Evolutionary conservation across 2,329 filamentous ascomycete species (phyloP).

Genomic region (Claviceps sp.): DNA sequence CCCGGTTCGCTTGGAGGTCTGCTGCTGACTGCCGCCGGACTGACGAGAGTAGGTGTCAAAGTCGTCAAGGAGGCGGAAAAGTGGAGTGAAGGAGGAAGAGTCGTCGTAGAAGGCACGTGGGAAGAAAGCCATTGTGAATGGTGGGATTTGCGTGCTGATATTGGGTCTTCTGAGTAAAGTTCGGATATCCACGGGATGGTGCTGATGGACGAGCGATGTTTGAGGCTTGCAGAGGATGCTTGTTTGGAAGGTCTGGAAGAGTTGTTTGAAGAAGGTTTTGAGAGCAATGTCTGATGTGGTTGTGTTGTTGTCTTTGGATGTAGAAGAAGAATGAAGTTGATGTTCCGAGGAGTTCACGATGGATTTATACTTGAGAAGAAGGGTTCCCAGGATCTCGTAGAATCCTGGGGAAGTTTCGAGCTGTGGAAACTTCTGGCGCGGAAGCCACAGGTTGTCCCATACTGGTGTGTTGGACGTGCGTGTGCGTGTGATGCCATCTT

Average conservation of each 20-base stretch:
- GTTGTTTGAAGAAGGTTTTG: no score
- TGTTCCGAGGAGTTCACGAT: background rate
- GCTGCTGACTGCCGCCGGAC: conserved; percentile 6
- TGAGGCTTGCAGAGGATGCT: conserved; percentile 12
- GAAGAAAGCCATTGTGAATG: conserved; percentile 46
- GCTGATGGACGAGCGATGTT: conserved; percentile 12
- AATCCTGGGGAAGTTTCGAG: background rate
- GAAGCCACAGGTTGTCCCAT: no score
- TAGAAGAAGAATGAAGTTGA: background rate
- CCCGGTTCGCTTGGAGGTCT: conserved; percentile 3
- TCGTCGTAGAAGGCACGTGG: conserved; percentile 36
- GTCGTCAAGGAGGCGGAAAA: conserved; percentile 46
- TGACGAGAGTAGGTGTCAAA: conserved; percentile 37
- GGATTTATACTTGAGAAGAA: conserved; percentile 3
- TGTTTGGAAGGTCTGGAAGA: background rate
- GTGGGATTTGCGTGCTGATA: conserved; percentile 10
- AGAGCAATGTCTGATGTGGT: background rate
- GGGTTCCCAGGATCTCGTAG: background rate
- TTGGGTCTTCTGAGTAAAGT: conserved; percentile 11
- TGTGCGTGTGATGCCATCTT: background rate
- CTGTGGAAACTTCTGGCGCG: background rate
- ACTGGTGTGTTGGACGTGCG: background rate
- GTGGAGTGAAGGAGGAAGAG: conserved; percentile 33
- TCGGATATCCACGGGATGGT: conserved; percentile 8
- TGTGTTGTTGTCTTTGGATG: background rate